Evolutionary conservation across 1,139 yeast species (phyloP).

Genomic region (Suhomyces chickasaworum): DNA sequence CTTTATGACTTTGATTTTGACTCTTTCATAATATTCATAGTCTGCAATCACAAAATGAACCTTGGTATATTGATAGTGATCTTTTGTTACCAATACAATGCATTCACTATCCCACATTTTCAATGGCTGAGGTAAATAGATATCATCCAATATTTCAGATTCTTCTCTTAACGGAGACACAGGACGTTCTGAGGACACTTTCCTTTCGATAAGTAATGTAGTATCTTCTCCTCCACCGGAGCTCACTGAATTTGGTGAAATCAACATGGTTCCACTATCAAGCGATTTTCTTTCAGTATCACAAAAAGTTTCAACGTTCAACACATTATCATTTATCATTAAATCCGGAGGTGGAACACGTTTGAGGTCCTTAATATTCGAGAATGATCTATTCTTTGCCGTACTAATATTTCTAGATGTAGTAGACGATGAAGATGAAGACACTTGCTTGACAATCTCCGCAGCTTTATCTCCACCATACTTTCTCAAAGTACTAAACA

Average conservation of each 20-base stretch:
- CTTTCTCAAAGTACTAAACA: constrained; percentile 45
- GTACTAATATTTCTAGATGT: constrained; percentile 8
- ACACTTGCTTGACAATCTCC: constrained; percentile 36
- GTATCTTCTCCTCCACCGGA: constrained; percentile 1
- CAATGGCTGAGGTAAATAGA: constrained; percentile 32
- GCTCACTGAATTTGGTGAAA: constrained; percentile 7
- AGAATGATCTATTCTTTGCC: constrained; percentile 1
- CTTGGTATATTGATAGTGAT: constrained; percentile 56
- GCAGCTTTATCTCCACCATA: constrained; percentile 47
- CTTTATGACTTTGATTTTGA: constrained; percentile 41
- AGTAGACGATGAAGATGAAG: constrained; percentile 16
- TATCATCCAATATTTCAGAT: constrained; percentile 23
- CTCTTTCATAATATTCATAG: constrained; percentile 14
- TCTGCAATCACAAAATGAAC: constrained; percentile 31
- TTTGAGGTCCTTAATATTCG: constrained; percentile 1
- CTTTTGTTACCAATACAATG: constrained; percentile 58
- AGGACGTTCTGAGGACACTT: not conserved
- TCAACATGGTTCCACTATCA: not conserved
- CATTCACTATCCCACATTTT: constrained; percentile 9
- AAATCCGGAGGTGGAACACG: constrained; percentile 1
- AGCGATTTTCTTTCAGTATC: constrained; percentile 2
- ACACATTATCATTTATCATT: not conserved
- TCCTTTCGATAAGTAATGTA: constrained; percentile 2
- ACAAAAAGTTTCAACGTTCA: not conserved
- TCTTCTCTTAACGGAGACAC: constrained; percentile 1